These are phyloP conservation scores for Fraxinus albicans DNA, from an alignment of 305 asterid species.

Conservation along the genomic window DNA sequence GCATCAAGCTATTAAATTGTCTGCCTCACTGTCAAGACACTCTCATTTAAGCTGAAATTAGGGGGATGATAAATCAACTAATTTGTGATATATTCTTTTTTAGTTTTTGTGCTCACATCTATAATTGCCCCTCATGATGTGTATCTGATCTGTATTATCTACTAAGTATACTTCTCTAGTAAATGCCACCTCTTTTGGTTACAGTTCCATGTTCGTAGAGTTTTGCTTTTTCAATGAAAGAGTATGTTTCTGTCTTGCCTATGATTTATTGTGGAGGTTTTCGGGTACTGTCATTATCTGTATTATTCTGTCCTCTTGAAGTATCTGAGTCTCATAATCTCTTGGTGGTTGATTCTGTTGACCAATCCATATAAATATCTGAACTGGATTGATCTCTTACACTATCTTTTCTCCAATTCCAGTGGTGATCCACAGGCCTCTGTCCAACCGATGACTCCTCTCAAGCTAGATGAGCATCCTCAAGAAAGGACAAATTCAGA, in stretches of 20 bases:
- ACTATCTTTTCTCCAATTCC: slow-evolving; percentile 32
- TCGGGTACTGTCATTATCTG: background rate
- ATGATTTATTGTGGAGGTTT: background rate
- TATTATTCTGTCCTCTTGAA: background rate
- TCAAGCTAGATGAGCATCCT: slow-evolving; percentile 52
- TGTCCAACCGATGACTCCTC: slow-evolving; percentile 46
- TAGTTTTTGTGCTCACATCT: background rate
- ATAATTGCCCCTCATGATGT: background rate
- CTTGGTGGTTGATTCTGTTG: background rate
- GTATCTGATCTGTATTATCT: background rate
- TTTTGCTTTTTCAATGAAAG: background rate
- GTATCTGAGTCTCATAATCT: background rate
- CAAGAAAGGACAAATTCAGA: slow-evolving; percentile 48
- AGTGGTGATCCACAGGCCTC: slow-evolving; percentile 76
- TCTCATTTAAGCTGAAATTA: background rate
- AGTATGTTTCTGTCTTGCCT: background rate
- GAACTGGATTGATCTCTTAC: slow-evolving; percentile 17
- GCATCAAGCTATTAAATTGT: background rate
- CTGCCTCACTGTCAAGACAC: background rate
- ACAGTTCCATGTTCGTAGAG: background rate
- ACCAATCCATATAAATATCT: background rate
- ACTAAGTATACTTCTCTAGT: background rate
- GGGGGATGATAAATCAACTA: background rate
- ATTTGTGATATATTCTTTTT: background rate
- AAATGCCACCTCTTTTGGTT: background rate